phyloP scores from a whole-genome alignment of 176 grass and related monocot species.

The Aegilops umbellulata region DNA sequence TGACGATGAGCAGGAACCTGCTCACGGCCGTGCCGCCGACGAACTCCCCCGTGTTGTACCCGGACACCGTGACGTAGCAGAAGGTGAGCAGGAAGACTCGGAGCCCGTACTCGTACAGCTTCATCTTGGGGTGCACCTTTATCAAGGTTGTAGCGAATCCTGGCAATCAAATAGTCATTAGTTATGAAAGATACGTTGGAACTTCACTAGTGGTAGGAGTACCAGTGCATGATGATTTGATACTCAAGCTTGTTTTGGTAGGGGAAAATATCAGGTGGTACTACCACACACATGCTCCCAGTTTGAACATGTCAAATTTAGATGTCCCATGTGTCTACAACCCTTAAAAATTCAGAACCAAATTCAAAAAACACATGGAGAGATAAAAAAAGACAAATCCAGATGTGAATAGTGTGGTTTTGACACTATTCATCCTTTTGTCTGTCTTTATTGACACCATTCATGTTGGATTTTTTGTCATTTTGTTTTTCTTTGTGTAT shows the following conservation, averaged over 20 bases:
- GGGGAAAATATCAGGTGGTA: too few relatives aligned
- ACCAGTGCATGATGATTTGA: neutral
- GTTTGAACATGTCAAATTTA: too few relatives aligned
- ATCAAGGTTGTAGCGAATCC: slow-evolving; percentile 55
- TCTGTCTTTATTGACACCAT: too few relatives aligned
- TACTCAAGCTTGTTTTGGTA: neutral
- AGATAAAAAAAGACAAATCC: too few relatives aligned
- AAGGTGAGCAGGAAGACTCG: slow-evolving; percentile 93
- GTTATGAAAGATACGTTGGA: neutral
- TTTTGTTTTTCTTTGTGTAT: too few relatives aligned
- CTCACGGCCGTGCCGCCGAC: slow-evolving; percentile 55
- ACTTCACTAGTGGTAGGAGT: neutral
- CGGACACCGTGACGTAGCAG: slow-evolving; percentile 78
- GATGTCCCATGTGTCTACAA: too few relatives aligned
- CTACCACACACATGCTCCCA: too few relatives aligned
- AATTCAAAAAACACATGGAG: too few relatives aligned
- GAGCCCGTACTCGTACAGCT: slow-evolving; percentile 88
- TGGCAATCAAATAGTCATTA: neutral
- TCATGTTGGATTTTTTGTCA: too few relatives aligned
- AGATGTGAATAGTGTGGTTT: too few relatives aligned
- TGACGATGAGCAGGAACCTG: slow-evolving; percentile 72
- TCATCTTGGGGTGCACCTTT: slow-evolving; percentile 82
- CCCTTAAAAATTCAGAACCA: too few relatives aligned
- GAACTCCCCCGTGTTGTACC: slow-evolving; percentile 75
- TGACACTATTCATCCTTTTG: too few relatives aligned